Base-by-base conservation (phyloP, 805 yeast genomes). In the Metschnikowia kofuensis region DNA sequence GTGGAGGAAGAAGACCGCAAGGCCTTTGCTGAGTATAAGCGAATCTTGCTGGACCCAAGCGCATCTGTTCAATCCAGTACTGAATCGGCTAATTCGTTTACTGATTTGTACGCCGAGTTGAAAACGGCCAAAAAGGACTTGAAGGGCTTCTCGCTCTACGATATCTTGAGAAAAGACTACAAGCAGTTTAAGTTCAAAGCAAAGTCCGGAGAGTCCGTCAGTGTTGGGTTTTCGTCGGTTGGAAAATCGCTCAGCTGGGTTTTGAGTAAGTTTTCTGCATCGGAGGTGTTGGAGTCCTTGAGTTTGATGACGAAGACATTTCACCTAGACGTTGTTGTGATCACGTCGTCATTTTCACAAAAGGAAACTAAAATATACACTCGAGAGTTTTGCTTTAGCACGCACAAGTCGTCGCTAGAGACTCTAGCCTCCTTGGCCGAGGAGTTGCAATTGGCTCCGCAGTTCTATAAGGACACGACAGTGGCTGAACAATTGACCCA, bases 121-220 rank as follows among this genome's bases (percentile, higher is more conserved):
- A 73, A 73, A 53, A 53, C 57, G 2, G 82, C 83, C 15, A 91
- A 89, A 62, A 76, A 76, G 48, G 92, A 88, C 59, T 69, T 91
- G 35, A 62, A 65, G 2, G 90, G 89, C 0, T 71, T 94, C 35
- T 59, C 79, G 1, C 64, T 82, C 6, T 57, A 57, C 6, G 95
- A 89, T 44, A 65, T 94, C 7, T 69, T 94, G 36, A 71, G 84
- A 40, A 91, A 90, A 64, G 99, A 92, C 63, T 92, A 87, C 67
- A 92, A 92, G 62, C 82, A 81, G 59, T 90, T 85, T 69, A 48
- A 52, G n/a, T 60, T 63, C 40, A 49, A 54, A 27, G 72, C 66
- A 9, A 65, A 58, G 14, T 56, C 59, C 9, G 62, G 62, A 5
- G 60, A 59, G 8, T 13, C 40, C 2, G 57, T 56, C 0, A 65